A percentile compares a stretch with the other conserved stretches of the same genome.
These are phyloP conservation scores for Yamadazyma conglobata DNA, from an alignment of 1,139 yeast species.

Conservation along the genomic window DNA sequence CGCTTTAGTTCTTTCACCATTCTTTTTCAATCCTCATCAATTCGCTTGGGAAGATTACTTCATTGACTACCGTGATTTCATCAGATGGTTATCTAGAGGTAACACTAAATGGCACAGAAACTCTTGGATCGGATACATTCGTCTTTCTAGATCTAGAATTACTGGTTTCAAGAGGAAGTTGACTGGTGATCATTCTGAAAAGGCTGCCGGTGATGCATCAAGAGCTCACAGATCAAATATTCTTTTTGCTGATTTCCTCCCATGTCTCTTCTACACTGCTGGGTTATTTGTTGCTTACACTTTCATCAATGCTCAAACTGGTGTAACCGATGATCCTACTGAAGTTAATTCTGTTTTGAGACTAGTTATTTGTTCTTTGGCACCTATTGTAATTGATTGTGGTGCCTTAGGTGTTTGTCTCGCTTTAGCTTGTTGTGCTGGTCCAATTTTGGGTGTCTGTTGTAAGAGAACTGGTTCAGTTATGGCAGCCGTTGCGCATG, in stretches of 20 bases:
- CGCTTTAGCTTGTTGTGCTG: slow-evolving; percentile 92
- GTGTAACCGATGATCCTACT: slow-evolving; percentile 57
- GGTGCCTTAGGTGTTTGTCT: slow-evolving; percentile 76
- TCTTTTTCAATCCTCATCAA: slow-evolving; percentile 96
- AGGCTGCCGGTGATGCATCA: slow-evolving; percentile 89
- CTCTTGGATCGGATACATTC: slow-evolving; percentile 98
- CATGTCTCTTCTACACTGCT: slow-evolving; percentile 83
- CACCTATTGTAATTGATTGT: slow-evolving; percentile 86
- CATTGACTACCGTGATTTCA: slow-evolving; percentile 96
- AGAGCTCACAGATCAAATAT: slow-evolving; percentile 92
- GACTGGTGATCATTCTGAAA: slow-evolving; percentile 85
- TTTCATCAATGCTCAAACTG: slow-evolving; percentile 94
- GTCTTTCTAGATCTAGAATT: slow-evolving; percentile 92
- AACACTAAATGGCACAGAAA: slow-evolving; percentile 98
- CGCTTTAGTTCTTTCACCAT: slow-evolving; percentile 90
- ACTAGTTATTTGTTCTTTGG: slow-evolving; percentile 83
- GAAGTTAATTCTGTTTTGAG: slow-evolving; percentile 79
- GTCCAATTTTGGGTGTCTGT: slow-evolving; percentile 91
- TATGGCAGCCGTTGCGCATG: slow-evolving; percentile 96
- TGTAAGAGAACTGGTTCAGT: slow-evolving; percentile 98
- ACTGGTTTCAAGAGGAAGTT: slow-evolving; percentile 97
- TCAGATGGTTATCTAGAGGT: slow-evolving; percentile 98
- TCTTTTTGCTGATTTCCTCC: slow-evolving; percentile 80
- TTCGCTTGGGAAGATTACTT: slow-evolving; percentile 99
- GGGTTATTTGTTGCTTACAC: slow-evolving; percentile 89